A percentile compares a stretch with the other conserved stretches of the same genome.
These are phyloP conservation scores for Aquilaria yunnanensis DNA, from an alignment of 345 rosid species.

Conservation along the genomic window DNA sequence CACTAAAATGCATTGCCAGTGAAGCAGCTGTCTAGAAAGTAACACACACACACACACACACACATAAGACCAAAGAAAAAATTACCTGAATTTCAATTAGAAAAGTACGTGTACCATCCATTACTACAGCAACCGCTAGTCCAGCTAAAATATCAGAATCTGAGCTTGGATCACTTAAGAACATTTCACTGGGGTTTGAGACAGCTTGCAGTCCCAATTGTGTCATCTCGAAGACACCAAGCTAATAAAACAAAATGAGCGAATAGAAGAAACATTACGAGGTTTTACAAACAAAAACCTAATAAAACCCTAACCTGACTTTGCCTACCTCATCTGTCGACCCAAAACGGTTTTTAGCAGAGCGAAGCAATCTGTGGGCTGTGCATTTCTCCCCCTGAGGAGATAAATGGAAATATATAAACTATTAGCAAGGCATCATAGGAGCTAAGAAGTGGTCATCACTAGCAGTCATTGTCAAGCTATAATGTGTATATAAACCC, in stretches of 20 bases:
- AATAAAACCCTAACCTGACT: neutral
- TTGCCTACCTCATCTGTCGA: slow-evolving; percentile 78
- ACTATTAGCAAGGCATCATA: neutral
- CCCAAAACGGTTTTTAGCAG: slow-evolving; percentile 94
- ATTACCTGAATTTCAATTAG: slow-evolving; percentile 89
- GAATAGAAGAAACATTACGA: too few species aligned
- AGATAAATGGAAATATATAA: slow-evolving; percentile 2
- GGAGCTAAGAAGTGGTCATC: neutral
- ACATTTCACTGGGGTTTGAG: slow-evolving; percentile 80
- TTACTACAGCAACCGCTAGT: slow-evolving; percentile 77
- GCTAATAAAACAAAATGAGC: slow-evolving; percentile 31
- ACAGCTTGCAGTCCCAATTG: slow-evolving; percentile 69
- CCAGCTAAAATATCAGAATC: slow-evolving; percentile 86
- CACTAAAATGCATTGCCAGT: too few species aligned
- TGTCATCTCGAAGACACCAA: slow-evolving; percentile 91
- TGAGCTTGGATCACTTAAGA: slow-evolving; percentile 57
- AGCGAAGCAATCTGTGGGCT: slow-evolving; percentile 82
- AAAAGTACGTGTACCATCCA: slow-evolving; percentile 90
- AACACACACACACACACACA: too few species aligned
- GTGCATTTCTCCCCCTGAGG: slow-evolving; percentile 81
- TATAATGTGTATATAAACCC: too few species aligned
- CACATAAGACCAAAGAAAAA: too few species aligned
- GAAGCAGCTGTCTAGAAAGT: too few species aligned
- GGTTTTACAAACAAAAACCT: too few species aligned
- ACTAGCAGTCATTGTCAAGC: neutral